These are phyloP conservation scores for Chamaecrista fasciculata DNA, from an alignment of 306 rosid species.

Conservation along the genomic window DNA sequence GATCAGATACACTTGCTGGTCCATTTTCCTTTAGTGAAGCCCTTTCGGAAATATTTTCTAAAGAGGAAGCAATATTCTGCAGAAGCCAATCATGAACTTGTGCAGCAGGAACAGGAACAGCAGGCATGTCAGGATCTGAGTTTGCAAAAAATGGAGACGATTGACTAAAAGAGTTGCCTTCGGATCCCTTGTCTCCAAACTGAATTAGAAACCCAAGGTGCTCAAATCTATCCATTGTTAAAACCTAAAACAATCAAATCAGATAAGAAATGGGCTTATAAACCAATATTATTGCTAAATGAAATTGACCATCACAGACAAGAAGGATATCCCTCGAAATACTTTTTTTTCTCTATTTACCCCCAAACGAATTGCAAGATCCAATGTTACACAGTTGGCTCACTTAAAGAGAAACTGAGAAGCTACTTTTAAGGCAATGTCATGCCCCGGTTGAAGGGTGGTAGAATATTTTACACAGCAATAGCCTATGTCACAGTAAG, in stretches of 20 bases:
- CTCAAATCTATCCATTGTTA: conserved; percentile 87
- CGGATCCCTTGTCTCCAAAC: conserved; percentile 83
- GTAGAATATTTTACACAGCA: not conserved
- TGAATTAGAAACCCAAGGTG: conserved; percentile 92
- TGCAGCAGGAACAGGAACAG: conserved; percentile 86
- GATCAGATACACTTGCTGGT: conserved; percentile 69
- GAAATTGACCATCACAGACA: not conserved
- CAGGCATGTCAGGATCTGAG: conserved; percentile 99
- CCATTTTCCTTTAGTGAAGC: conserved; percentile 82
- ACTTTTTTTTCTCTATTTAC: not conserved
- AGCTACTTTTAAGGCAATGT: not conserved
- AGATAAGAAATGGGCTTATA: conserved; percentile 27
- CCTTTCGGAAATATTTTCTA: conserved; percentile 85
- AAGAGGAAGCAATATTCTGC: conserved; percentile 76
- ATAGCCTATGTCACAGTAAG: not conserved
- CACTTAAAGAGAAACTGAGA: not conserved
- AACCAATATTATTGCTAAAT: conserved; percentile 9
- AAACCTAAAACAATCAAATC: conserved; percentile 54
- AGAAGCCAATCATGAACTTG: conserved; percentile 92
- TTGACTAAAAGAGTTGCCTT: conserved; percentile 73
- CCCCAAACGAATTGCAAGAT: conserved; percentile 1
- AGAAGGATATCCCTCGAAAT: not conserved
- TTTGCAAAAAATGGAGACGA: conserved; percentile 94
- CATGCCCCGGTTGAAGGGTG: conserved; percentile 13
- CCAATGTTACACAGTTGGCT: not conserved